Evolutionary conservation across 495 filamentous ascomycete genomes (phyloP), one percentile per base, ranked within the genome.

Genomic region (Durotheca rogersii): DNA sequence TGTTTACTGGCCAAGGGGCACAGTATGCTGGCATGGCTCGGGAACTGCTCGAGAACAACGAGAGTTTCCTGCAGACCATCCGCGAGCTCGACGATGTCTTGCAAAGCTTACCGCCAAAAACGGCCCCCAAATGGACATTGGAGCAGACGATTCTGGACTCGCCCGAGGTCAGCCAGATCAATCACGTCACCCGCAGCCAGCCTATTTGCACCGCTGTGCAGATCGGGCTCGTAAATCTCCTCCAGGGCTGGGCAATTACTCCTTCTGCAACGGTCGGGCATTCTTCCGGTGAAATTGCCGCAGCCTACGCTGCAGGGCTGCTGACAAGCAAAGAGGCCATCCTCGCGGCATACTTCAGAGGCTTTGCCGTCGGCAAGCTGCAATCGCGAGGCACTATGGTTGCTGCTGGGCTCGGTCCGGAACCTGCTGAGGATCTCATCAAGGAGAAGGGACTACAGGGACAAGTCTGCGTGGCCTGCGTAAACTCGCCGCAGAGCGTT

Each of bases 231-330:
- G 71, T 78, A 0, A 69, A 79, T 10, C 48, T 84, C 1, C 56
- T 85, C 4, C 40, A 45, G 0, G 67, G 60, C 4, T 82, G 79
- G 68, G 71, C 71, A 14, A 66, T 85, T 12, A 43, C 35, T 0
- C 77, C 81, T 0, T 44, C 60, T 1, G 67, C 70, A 18, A 75
- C 80, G 0, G 67, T 82, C 0, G 82, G 82, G 1, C 82, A 86
- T 54, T 85, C 82, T 0, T 80, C 75, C 51, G 82, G 82, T 7
- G 82, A 86, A 52, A 85, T 85, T 44, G 75, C 66, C 23, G 78
- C 77, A 3, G 75, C 77, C 0, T 79, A 76, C 49, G 66, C 72
- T 1, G 64, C 67, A 1, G 74, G 75, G 0, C 59, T 69, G 10
- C 30, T 80, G 11, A 64, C 51, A 0, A 72, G 75, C 5, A 52